Percentiles rank a stretch among this genome's conserved stretches.
phyloP scores from a whole-genome alignment of 1,284 basidiomycete genomes.

The Tilletia walkeri region DNA sequence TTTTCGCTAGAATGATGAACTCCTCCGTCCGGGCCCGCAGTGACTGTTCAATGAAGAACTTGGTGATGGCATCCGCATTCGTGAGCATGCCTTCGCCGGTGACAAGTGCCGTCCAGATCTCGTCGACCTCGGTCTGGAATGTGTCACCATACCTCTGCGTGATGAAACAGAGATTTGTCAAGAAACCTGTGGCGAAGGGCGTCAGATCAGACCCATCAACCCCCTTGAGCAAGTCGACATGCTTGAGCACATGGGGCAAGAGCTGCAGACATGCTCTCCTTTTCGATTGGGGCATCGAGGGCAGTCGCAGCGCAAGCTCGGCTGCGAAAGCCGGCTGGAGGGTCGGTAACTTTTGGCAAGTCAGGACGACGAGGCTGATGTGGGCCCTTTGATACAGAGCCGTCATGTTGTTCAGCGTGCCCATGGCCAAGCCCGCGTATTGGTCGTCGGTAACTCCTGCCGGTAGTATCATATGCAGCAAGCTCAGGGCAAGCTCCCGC shows the following conservation, averaged over 20 bases:
- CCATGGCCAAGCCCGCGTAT: background rate
- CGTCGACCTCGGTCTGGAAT: conserved; percentile 78
- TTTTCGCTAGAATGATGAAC: conserved; percentile 76
- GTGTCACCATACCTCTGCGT: conserved; percentile 75
- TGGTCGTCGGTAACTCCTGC: conserved; percentile 1
- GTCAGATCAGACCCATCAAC: conserved; percentile 26
- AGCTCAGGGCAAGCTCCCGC: conserved; percentile 74
- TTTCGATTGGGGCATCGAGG: conserved; percentile 58
- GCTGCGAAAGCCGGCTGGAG: conserved; percentile 70
- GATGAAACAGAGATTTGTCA: conserved; percentile 81
- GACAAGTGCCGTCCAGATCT: conserved; percentile 76
- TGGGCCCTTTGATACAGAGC: conserved; percentile 7
- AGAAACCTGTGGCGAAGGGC: conserved; percentile 59
- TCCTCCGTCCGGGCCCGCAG: conserved; percentile 75
- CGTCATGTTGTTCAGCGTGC: background rate
- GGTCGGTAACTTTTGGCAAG: conserved; percentile 29
- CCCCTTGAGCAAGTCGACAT: conserved; percentile 34
- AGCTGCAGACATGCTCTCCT: conserved; percentile 38
- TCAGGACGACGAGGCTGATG: conserved; percentile 7
- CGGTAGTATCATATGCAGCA: conserved; percentile 63
- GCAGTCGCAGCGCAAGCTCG: conserved; percentile 73
- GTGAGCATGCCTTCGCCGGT: conserved; percentile 51
- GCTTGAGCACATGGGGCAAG: conserved; percentile 43
- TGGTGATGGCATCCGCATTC: conserved; percentile 77
- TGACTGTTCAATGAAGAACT: conserved; percentile 83